Percentiles rank a stretch among this genome's conserved stretches.
Conservation (phyloP, 257 asterid genomes). For the Solanum pennellii region DNA sequence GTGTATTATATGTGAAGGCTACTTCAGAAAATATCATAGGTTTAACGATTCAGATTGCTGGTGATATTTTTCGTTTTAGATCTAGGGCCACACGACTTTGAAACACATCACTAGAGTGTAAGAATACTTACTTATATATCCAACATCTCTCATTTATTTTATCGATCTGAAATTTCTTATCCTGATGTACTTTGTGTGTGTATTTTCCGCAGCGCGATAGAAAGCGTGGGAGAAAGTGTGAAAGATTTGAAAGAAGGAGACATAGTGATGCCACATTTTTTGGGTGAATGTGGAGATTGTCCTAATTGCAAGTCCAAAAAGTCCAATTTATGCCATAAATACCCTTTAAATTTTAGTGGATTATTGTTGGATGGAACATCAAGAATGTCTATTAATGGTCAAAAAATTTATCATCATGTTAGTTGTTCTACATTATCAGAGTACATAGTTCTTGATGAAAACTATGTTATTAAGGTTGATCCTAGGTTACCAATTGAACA, state of each 20-base stretch:
- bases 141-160: no score
- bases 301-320: slow-evolving; percentile 41
- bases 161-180: rapidly evolving
- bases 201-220: slow-evolving; percentile 28
- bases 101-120: rapidly evolving
- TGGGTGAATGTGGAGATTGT: slow-evolving; percentile 67
- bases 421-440: slow-evolving; percentile 83
- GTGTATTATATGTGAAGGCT: not conserved
- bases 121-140: no score
- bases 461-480: slow-evolving; percentile 49
- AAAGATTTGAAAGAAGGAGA: slow-evolving; percentile 42
- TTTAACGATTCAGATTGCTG: rapidly evolving
- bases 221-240: slow-evolving; percentile 52
- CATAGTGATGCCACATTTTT: slow-evolving; percentile 48
- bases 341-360: slow-evolving; percentile 34
- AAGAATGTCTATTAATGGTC: slow-evolving; percentile 49
- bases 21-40: not conserved
- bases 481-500: slow-evolving; percentile 45
- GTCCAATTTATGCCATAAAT: slow-evolving; percentile 37
- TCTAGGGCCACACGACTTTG: no score
- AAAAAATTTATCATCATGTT: slow-evolving; percentile 36
- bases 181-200: no score
- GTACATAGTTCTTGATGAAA: slow-evolving; percentile 42
- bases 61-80: no score
- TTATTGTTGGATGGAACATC: slow-evolving; percentile 51